These are phyloP conservation scores for Aspergillus versicolor DNA, from an alignment of 2,329 filamentous ascomycete genomes.

Conservation along the genomic window DNA sequence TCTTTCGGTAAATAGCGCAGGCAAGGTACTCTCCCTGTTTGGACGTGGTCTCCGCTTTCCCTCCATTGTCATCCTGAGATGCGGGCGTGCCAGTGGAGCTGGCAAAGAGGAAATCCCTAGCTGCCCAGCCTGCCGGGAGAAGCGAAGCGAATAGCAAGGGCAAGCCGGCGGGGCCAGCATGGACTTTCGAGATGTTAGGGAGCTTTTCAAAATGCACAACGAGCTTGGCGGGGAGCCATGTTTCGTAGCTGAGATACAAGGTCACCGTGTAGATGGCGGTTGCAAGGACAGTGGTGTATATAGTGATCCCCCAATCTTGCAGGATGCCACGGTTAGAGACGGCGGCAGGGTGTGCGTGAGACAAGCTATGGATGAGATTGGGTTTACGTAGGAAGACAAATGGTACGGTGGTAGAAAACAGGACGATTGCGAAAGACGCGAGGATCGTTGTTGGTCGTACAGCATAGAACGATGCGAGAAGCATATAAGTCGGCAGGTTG, in stretches of 20 bases:
- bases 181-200: slow-evolving; percentile 65
- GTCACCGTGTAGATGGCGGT: slow-evolving; percentile 72
- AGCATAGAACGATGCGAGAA: slow-evolving; percentile 75
- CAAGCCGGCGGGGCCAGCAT: slow-evolving; percentile 59
- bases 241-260: slow-evolving; percentile 67
- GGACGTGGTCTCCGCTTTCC: slow-evolving; percentile 50
- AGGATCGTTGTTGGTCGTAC: slow-evolving; percentile 62
- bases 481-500: slow-evolving; percentile 72
- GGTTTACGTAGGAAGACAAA: slow-evolving; percentile 72
- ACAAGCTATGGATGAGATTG: slow-evolving; percentile 62
- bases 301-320: slow-evolving; percentile 60
- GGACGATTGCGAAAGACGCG: slow-evolving; percentile 65
- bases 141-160: slow-evolving; percentile 51
- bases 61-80: slow-evolving; percentile 45
- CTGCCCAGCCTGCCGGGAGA: slow-evolving; percentile 69
- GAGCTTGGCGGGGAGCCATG: slow-evolving; percentile 70
- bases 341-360: slow-evolving; percentile 41
- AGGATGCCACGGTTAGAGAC: slow-evolving; percentile 65
- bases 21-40: slow-evolving; percentile 68
- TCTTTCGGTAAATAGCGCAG: slow-evolving; percentile 60
- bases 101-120: slow-evolving; percentile 72
- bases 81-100: slow-evolving; percentile 49
- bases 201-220: slow-evolving; percentile 73
- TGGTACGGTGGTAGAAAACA: slow-evolving; percentile 67
- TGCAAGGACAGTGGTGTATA: slow-evolving; percentile 67